Percentiles rank a stretch among this genome's conserved stretches.
These are phyloP conservation scores for Vitis cinerea DNA, from an alignment of 164 flowering plant species.

Conservation along the genomic window DNA sequence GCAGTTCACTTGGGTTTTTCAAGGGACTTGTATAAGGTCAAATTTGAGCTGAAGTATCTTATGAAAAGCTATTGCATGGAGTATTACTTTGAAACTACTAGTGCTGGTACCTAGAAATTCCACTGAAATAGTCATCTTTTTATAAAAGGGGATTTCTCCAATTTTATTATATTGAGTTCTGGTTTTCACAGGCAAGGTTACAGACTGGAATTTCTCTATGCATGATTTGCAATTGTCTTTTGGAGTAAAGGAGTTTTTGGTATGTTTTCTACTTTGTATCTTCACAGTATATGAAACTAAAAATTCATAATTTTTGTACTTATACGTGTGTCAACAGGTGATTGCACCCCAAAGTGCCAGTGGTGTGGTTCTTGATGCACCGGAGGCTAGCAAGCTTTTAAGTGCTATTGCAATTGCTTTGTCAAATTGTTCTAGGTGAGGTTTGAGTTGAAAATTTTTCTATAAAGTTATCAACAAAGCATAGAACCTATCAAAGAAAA, in stretches of 20 bases:
- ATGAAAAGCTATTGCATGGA: slow-evolving; percentile 79
- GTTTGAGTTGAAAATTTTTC: slow-evolving; percentile 6
- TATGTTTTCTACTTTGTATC: slow-evolving; percentile 26
- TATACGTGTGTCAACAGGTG: slow-evolving; percentile 46
- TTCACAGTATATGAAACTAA: neutral
- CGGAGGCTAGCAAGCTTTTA: slow-evolving; percentile 91
- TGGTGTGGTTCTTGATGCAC: slow-evolving; percentile 94
- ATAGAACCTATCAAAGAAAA: neutral
- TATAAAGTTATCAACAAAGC: slow-evolving; percentile 1
- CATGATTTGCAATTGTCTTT: slow-evolving; percentile 87
- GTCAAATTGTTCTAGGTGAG: slow-evolving; percentile 87
- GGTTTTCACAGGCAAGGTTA: slow-evolving; percentile 45
- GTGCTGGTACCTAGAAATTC: slow-evolving; percentile 40
- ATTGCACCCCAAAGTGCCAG: slow-evolving; percentile 93
- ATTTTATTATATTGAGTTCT: slow-evolving; percentile 9
- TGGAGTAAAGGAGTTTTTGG: slow-evolving; percentile 92
- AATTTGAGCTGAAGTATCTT: slow-evolving; percentile 63
- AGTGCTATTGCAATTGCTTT: slow-evolving; percentile 93
- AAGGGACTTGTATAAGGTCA: slow-evolving; percentile 60
- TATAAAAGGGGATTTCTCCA: neutral
- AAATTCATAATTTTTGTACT: neutral
- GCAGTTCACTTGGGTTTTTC: slow-evolving; percentile 51
- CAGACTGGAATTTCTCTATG: slow-evolving; percentile 55
- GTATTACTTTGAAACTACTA: slow-evolving; percentile 59
- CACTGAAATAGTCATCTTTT: neutral